Conservation (phyloP, 1,139 yeast genomes). For the Scheffersomyces segobiensis region DNA sequence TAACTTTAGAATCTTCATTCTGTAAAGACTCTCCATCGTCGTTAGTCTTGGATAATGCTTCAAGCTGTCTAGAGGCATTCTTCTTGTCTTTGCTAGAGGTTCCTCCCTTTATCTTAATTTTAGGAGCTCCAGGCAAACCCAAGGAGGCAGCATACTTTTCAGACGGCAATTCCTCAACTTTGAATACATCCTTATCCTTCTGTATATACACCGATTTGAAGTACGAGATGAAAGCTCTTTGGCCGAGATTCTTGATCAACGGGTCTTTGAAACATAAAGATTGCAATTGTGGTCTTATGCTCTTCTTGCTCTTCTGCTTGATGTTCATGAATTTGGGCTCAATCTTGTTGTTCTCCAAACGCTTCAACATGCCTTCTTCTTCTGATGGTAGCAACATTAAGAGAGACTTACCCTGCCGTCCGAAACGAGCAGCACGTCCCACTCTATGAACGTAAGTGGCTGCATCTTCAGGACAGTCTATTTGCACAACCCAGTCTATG, state of each 20-base stretch:
- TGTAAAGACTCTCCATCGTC: slow-evolving; percentile 59
- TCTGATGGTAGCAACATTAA: slow-evolving; percentile 83
- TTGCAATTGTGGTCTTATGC: slow-evolving; percentile 82
- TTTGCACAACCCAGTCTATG: slow-evolving; percentile 95
- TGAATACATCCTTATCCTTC: slow-evolving; percentile 83
- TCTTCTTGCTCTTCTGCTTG: slow-evolving; percentile 72
- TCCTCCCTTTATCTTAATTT: slow-evolving; percentile 69
- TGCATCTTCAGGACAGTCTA: slow-evolving; percentile 94
- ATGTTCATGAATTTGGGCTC: slow-evolving; percentile 74
- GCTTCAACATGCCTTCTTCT: slow-evolving; percentile 71
- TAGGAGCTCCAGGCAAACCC: slow-evolving; percentile 96
- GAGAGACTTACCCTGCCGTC: slow-evolving; percentile 83
- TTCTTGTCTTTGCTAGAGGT: slow-evolving; percentile 67
- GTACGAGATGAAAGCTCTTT: slow-evolving; percentile 92
- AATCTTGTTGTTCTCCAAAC: slow-evolving; percentile 63
- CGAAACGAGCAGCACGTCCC: slow-evolving; percentile 94
- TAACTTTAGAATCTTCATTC: slow-evolving; percentile 47
- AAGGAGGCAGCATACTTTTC: slow-evolving; percentile 84
- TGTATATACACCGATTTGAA: slow-evolving; percentile 82
- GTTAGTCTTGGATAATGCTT: slow-evolving; percentile 56
- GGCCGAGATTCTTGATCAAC: slow-evolving; percentile 87
- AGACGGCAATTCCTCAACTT: slow-evolving; percentile 71
- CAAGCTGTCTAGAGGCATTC: slow-evolving; percentile 74
- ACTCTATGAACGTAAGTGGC: slow-evolving; percentile 96
- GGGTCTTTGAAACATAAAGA: slow-evolving; percentile 91